Evolutionary conservation across 2,329 filamentous ascomycete species (phyloP), one percentile per base, ranked within the genome.

Genomic region (Trichoderma polysporum): DNA sequence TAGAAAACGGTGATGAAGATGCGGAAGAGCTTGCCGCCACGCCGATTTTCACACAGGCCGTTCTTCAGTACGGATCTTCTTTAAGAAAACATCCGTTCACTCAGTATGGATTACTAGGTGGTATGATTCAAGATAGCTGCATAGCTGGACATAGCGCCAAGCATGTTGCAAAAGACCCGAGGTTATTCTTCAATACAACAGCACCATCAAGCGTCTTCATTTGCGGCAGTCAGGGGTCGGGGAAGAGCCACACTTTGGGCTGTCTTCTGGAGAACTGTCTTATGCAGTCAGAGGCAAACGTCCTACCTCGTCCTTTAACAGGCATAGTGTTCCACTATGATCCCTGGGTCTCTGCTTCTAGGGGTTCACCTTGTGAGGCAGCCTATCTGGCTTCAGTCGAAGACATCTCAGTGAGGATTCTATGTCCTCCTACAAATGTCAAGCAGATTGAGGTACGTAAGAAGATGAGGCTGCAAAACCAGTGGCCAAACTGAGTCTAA

Each of bases 261-360:
- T 86, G 83, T 57, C 69, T 86, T 1, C 73, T 86, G 0, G 88
- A 90, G 71, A 88, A 86, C 69, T 88, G 84, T 39, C 76, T 90
- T 0, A 75, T 87, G 1, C 70, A 74, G 0, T 84, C 79, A 0
- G 71, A 74, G 0, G 77, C 83, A 0, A 84, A 83, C 7, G 73
- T 75, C 0, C 77, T 89, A 1, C 79, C 81, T 0, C 77, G 77
- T 0, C 87, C 87, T 0, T 76, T 90, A 0, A 85, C 86, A 0
- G 88, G 85, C 0, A 76, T 91, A 0, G 84, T 91, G 0, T 90
- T 91, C 57, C 88, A 91, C 69, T 91, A 88, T 67, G 87, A 89
- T 69, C 82, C 81, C 0, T 86, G 85, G 68, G 79, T 81, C 12
- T 84, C 81, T 0, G 81, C 84, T 50, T 71, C 74, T 0, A 76